Conservation (phyloP, 352 stramenopile species). For the Pythium biforme region DNA sequence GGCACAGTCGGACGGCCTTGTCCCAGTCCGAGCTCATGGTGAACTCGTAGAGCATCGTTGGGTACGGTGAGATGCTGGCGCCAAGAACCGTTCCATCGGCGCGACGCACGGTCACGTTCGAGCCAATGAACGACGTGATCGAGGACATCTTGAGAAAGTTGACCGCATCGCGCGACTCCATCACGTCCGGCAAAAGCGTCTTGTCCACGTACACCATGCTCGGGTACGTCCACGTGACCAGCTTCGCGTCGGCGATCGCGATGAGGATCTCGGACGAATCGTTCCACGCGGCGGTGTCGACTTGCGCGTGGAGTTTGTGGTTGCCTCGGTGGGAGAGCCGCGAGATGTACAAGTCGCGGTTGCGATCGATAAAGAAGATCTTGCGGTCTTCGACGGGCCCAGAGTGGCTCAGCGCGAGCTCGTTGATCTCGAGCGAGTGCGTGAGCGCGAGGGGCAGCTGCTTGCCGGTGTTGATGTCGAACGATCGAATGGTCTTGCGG, state of each 20-base stretch:
- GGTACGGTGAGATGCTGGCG: conserved; percentile 76
- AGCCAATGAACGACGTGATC: conserved; percentile 88
- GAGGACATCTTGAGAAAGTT: conserved; percentile 86
- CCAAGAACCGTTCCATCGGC: conserved; percentile 86
- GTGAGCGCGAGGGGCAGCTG: conserved; percentile 56
- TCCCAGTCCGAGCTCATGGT: conserved; percentile 82
- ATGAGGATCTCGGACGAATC: conserved; percentile 86
- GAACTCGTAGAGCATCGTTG: conserved; percentile 88
- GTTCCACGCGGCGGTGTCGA: conserved; percentile 90
- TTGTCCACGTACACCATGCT: conserved; percentile 90
- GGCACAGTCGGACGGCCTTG: conserved; percentile 89
- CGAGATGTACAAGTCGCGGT: conserved; percentile 86
- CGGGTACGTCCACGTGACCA: conserved; percentile 91
- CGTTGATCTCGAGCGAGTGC: conserved; percentile 76
- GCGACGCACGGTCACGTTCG: conserved; percentile 80
- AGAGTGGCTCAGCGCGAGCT: conserved; percentile 84
- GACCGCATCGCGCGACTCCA: conserved; percentile 68
- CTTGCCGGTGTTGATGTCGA: conserved; percentile 87
- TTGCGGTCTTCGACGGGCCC: conserved; percentile 74
- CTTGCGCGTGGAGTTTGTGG: conserved; percentile 89
- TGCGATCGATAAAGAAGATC: conserved; percentile 88
- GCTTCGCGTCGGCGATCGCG: conserved; percentile 85
- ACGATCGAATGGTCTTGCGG: conserved; percentile 86
- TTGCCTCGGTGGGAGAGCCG: conserved; percentile 48
- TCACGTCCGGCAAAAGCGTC: conserved; percentile 83